Conservation (phyloP, 305 asterid species). For the Andrographis paniculata region DNA sequence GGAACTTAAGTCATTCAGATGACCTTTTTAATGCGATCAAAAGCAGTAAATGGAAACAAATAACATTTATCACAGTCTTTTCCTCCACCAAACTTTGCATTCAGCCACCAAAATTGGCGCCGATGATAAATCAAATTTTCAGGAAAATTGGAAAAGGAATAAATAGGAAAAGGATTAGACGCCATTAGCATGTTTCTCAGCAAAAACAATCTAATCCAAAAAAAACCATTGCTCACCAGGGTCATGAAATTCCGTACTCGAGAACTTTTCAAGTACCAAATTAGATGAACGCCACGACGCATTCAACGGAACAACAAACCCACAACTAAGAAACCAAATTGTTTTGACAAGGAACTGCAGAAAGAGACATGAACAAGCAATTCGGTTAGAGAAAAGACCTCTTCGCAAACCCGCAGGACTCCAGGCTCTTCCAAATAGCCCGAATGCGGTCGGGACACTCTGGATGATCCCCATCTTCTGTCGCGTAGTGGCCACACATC, state of each 20-base stretch:
- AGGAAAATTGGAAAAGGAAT: no score
- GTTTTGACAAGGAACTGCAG: background rate
- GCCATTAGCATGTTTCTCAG: no score
- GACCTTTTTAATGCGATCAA: slow-evolving; percentile 1
- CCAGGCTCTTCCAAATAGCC: slow-evolving; percentile 67
- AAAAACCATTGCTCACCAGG: no score
- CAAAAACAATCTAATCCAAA: no score
- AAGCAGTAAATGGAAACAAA: background rate
- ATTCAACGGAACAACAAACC: no score
- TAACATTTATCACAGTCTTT: no score
- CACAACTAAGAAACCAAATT: no score
- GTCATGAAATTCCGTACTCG: no score
- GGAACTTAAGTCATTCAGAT: background rate
- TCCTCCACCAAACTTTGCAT: no score
- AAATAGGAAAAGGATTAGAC: no score
- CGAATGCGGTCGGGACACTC: slow-evolving; percentile 71
- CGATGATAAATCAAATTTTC: background rate
- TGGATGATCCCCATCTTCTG: slow-evolving; percentile 41
- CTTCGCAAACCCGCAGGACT: slow-evolving; percentile 49
- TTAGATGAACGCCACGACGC: no score
- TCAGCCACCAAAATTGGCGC: slow-evolving; percentile 7
- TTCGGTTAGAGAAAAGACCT: slow-evolving; percentile 31
- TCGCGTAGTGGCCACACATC: slow-evolving; percentile 60
- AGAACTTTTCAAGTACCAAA: no score
- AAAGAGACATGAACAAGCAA: slow-evolving; percentile 3